Conservation (phyloP, 1,139 yeast species). For the Lipomyces yarrowii region DNA sequence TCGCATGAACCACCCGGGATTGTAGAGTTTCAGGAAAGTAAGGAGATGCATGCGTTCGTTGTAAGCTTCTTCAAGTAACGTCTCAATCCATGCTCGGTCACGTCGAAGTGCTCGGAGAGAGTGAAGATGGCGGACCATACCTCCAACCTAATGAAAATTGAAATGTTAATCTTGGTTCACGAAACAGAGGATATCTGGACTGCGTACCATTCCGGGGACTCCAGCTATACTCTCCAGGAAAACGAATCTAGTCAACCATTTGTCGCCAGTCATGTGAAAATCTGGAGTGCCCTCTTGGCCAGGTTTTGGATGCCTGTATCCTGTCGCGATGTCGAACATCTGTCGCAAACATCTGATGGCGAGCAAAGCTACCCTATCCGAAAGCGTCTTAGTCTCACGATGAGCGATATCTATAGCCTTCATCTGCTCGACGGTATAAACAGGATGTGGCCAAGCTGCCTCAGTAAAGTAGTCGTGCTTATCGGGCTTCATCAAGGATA, state of each 20-base stretch:
- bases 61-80: constrained; percentile 73
- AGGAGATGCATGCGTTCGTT: constrained; percentile 78
- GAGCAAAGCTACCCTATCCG: constrained; percentile 58
- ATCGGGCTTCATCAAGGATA: constrained; percentile 24
- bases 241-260: constrained; percentile 70
- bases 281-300: constrained; percentile 49
- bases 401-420: constrained; percentile 55
- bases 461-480: constrained; percentile 33
- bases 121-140: constrained; percentile 66
- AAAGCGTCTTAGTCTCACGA: constrained; percentile 51
- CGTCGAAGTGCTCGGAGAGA: constrained; percentile 61
- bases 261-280: constrained; percentile 60
- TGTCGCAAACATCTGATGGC: constrained; percentile 52
- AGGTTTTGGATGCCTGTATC: constrained; percentile 60
- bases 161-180: background rate
- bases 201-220: constrained; percentile 67
- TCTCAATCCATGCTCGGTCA: constrained; percentile 78
- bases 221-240: constrained; percentile 77
- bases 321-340: constrained; percentile 64
- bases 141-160: constrained; percentile 49
- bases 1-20: constrained; percentile 64
- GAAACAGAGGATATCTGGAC: background rate
- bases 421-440: constrained; percentile 52
- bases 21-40: constrained; percentile 66
- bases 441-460: constrained; percentile 61